Percentiles rank a stretch among this genome's conserved stretches.
These are phyloP conservation scores for Debaryomyces castellii DNA, from an alignment of 805 yeast species.

Conservation along the genomic window DNA sequence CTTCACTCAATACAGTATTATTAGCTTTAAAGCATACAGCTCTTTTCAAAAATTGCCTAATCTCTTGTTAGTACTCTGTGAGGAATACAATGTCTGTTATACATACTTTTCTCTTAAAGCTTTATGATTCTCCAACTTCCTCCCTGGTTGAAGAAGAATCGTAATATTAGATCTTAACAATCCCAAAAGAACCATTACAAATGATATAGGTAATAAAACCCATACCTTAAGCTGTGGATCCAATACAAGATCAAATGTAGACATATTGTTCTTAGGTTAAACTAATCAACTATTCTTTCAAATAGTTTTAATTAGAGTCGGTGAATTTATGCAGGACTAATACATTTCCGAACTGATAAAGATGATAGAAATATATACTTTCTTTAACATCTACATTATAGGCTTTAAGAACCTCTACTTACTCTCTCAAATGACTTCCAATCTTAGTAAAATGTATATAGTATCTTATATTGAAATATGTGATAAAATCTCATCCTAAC, in stretches of 20 bases:
- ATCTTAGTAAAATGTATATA: too few relatives aligned
- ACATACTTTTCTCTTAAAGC: slow-evolving; percentile 40
- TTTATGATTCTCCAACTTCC: slow-evolving; percentile 52
- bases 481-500: too few relatives aligned
- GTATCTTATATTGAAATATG: too few relatives aligned
- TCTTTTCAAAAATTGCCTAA: slow-evolving; percentile 56
- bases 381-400: too few relatives aligned
- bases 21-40: slow-evolving; percentile 59
- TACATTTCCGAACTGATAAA: too few relatives aligned
- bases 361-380: too few relatives aligned
- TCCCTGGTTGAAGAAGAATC: slow-evolving; percentile 55
- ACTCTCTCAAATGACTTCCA: too few relatives aligned
- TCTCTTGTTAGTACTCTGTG: slow-evolving; percentile 8
- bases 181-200: slow-evolving; percentile 89
- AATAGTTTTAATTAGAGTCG: too few relatives aligned
- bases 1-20: slow-evolving; percentile 46
- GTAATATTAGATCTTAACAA: slow-evolving; percentile 70
- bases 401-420: too few relatives aligned
- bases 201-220: slow-evolving; percentile 87
- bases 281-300: not conserved
- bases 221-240: slow-evolving; percentile 85
- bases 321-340: not conserved
- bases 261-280: not conserved
- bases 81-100: not conserved
- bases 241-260: slow-evolving; percentile 39